Percentiles rank a stretch among this genome's conserved stretches.
Conservation (phyloP, 345 rosid species). For the Cardiospermum halicacabum region DNA sequence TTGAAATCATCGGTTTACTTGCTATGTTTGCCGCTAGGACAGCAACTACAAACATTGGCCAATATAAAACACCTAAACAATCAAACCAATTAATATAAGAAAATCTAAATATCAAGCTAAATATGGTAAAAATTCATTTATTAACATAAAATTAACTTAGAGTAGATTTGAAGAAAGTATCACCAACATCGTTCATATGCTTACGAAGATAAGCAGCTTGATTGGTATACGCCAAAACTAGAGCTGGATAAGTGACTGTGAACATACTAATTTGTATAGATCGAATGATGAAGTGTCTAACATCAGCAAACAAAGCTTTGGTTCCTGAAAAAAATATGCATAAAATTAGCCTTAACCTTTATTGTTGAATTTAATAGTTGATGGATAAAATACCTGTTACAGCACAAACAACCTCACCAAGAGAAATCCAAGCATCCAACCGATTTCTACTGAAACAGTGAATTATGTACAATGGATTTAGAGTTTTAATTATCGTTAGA, state of each 20-base stretch:
- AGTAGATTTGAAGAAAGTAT: slow-evolving; percentile 27
- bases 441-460: slow-evolving; percentile 39
- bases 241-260: slow-evolving; percentile 31
- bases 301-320: slow-evolving; percentile 56
- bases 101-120: too few species aligned
- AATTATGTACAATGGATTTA: slow-evolving; percentile 36
- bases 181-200: slow-evolving; percentile 20
- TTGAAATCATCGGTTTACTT: slow-evolving; percentile 57
- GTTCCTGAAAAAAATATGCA: slow-evolving; percentile 20
- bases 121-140: too few species aligned
- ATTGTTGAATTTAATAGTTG: background rate
- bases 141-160: slow-evolving; percentile 8
- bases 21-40: slow-evolving; percentile 45
- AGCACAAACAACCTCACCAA: slow-evolving; percentile 39
- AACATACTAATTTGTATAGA: slow-evolving; percentile 48
- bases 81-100: background rate
- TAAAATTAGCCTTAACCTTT: background rate
- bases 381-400: slow-evolving; percentile 27
- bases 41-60: slow-evolving; percentile 51
- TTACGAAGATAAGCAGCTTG: slow-evolving; percentile 41
- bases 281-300: slow-evolving; percentile 46
- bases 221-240: slow-evolving; percentile 36
- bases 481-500: slow-evolving; percentile 29
- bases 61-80: slow-evolving; percentile 27
- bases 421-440: slow-evolving; percentile 45